Evolutionary conservation across 345 rosid species (phyloP).

Genomic region (Hevea brasiliensis): DNA sequence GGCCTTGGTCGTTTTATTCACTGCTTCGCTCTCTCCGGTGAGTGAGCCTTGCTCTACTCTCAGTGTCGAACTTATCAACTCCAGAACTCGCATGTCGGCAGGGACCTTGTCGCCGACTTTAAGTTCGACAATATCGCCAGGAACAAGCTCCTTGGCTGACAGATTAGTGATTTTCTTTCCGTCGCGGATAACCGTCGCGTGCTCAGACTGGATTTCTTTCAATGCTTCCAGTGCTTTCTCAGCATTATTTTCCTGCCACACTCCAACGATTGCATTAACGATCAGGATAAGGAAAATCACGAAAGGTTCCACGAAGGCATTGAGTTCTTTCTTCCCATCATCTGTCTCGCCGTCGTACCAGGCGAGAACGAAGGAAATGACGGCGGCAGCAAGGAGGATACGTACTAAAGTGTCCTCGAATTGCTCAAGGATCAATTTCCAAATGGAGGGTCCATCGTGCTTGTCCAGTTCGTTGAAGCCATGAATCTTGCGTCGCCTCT

Average conservation of each 20-base stretch:
- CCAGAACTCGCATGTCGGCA: conserved; percentile 79
- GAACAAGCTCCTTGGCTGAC: conserved; percentile 84
- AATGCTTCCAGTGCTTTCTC: conserved; percentile 95
- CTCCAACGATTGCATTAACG: conserved; percentile 81
- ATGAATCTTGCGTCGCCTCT: conserved; percentile 46
- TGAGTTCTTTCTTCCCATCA: conserved; percentile 83
- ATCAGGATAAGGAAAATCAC: conserved; percentile 88
- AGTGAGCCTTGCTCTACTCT: conserved; percentile 87
- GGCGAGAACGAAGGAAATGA: conserved; percentile 75
- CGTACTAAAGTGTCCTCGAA: conserved; percentile 83
- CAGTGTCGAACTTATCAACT: conserved; percentile 68
- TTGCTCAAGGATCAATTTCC: conserved; percentile 68
- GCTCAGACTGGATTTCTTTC: conserved; percentile 75
- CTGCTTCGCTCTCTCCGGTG: conserved; percentile 93
- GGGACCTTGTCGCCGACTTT: conserved; percentile 90
- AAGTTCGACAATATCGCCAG: conserved; percentile 85
- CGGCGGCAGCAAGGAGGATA: conserved; percentile 73
- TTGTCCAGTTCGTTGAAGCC: conserved; percentile 85
- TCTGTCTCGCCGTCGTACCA: conserved; percentile 77
- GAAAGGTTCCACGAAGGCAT: conserved; percentile 90
- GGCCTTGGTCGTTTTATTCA: conserved; percentile 65
- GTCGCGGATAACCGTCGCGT: conserved; percentile 66
- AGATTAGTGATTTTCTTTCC: conserved; percentile 44
- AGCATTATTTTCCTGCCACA: conserved; percentile 92
- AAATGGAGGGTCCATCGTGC: conserved; percentile 63